Conservation (phyloP, 176 grass and related monocot species). For the Carex kokanica region DNA sequence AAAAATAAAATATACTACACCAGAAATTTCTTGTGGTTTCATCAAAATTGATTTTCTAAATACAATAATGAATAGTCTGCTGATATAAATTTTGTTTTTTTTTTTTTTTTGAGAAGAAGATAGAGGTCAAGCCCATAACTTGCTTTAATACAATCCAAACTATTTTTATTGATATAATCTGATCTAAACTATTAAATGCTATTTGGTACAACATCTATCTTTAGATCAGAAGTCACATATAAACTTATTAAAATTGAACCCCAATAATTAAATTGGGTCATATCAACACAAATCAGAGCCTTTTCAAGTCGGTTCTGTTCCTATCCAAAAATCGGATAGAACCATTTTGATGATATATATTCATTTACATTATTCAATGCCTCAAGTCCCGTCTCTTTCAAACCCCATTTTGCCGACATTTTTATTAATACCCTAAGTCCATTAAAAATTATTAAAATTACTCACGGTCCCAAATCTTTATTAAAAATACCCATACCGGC, state of each 20-base stretch:
- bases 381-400: conserved; percentile 3
- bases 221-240: not conserved
- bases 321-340: conserved; percentile 14
- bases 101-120: no score
- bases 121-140: no score
- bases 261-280: not conserved
- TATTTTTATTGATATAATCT: no score
- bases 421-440: no score
- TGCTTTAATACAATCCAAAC: no score
- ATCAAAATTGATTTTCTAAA: not conserved
- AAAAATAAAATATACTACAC: not conserved
- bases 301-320: not conserved
- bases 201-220: not conserved
- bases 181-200: not conserved
- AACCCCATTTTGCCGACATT: not conserved
- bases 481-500: no score
- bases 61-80: not conserved
- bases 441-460: no score
- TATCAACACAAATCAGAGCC: not conserved
- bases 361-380: not conserved
- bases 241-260: not conserved
- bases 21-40: not conserved
- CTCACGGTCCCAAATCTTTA: no score
- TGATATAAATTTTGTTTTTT: not conserved
- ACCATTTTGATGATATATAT: conserved; percentile 4